A percentile compares a stretch with the other conserved stretches of the same genome.
These are phyloP conservation scores for Skeletonema marinoi DNA, from an alignment of 108 stramenopile genomes.

Conservation along the genomic window DNA sequence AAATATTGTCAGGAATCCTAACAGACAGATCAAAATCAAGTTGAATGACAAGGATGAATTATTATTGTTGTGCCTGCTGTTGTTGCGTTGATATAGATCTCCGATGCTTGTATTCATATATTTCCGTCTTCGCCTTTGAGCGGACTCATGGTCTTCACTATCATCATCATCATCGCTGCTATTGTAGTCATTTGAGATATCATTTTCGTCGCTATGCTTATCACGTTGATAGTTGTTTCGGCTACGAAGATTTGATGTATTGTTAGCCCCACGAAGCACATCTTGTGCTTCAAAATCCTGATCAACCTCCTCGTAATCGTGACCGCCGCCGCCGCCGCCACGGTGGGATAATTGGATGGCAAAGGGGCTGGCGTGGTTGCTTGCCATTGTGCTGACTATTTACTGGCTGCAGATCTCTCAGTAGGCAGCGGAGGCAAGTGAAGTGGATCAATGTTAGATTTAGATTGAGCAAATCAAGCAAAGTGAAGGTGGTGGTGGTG, in stretches of 20 bases:
- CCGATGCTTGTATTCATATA: not conserved
- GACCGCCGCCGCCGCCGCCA: not conserved
- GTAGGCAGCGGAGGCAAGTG: too few relatives aligned
- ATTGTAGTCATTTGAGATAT: too few relatives aligned
- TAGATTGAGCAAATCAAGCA: too few relatives aligned
- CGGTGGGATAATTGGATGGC: not conserved
- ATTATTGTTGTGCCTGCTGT: not conserved
- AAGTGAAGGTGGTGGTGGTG: too few relatives aligned
- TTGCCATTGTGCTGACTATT: not conserved
- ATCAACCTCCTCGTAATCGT: not conserved
- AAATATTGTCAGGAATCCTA: not conserved
- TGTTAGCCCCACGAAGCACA: not conserved
- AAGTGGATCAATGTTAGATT: too few relatives aligned
- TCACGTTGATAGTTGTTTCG: too few relatives aligned
- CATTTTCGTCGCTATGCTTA: too few relatives aligned
- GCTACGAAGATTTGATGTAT: too few relatives aligned
- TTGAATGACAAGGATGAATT: not conserved
- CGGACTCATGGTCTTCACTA: not conserved
- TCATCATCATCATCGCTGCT: not conserved
- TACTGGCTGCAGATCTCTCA: not conserved
- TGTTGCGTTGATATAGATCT: not conserved
- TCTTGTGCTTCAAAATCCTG: not conserved
- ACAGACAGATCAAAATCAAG: not conserved
- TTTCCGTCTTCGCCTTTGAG: not conserved
- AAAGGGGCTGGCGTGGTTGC: not conserved